A percentile compares a stretch with the other conserved stretches of the same genome.
Evolutionary conservation across 1,284 basidiomycete species (phyloP).

Genomic region (Pseudozyma thailandica): DNA sequence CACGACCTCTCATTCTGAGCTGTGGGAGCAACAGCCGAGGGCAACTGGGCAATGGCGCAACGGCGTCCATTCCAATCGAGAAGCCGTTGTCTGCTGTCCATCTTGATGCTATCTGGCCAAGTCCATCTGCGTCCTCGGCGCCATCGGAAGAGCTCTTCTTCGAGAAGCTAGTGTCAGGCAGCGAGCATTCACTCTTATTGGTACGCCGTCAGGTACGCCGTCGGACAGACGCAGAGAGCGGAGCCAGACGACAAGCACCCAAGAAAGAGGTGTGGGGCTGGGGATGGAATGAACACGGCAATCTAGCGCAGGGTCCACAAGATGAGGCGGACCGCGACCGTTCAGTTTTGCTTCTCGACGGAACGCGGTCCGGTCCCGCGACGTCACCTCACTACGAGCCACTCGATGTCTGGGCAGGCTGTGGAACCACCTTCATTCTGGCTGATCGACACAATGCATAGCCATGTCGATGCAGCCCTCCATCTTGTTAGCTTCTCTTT

Average conservation of each 20-base stretch:
- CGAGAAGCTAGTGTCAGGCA: slow-evolving; percentile 44
- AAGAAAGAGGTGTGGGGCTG: slow-evolving; percentile 31
- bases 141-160: not conserved
- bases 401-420: slow-evolving; percentile 42
- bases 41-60: slow-evolving; percentile 21
- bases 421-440: slow-evolving; percentile 46
- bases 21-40: slow-evolving; percentile 43
- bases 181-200: slow-evolving; percentile 46
- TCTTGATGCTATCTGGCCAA: too few relatives aligned
- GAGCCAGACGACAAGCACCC: not conserved
- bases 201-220: not conserved
- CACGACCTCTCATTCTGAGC: slow-evolving; percentile 8
- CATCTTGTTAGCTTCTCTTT: not conserved
- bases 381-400: slow-evolving; percentile 7
- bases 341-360: slow-evolving; percentile 21
- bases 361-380: slow-evolving; percentile 32
- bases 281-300: slow-evolving; percentile 56
- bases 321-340: slow-evolving; percentile 36
- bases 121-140: too few relatives aligned
- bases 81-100: too few relatives aligned
- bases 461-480: not conserved
- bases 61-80: not conserved
- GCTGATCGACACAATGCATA: slow-evolving; percentile 10
- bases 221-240: not conserved
- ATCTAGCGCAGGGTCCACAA: slow-evolving; percentile 42